phyloP scores from a whole-genome alignment of 768 basidiomycete genomes.

The Trametes coccinea region DNA sequence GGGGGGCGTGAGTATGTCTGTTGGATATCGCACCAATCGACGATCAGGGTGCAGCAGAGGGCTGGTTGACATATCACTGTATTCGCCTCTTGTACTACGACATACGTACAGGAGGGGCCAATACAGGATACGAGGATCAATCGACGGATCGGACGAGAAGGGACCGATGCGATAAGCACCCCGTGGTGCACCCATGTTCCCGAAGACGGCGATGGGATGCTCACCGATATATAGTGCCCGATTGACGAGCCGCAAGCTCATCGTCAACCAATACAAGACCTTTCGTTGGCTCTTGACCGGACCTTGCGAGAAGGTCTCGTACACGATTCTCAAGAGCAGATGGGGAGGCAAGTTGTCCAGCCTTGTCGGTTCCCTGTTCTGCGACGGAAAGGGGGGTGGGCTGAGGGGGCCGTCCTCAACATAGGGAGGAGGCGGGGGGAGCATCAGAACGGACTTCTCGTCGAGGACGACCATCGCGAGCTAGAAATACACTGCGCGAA shows the following conservation, averaged over 20 bases:
- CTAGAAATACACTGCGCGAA: slow-evolving; percentile 10
- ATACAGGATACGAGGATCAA: not conserved
- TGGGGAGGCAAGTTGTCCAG: slow-evolving; percentile 54
- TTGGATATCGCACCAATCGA: too few relatives aligned
- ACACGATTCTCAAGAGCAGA: slow-evolving; percentile 68
- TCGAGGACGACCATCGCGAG: slow-evolving; percentile 46
- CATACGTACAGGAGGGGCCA: slow-evolving; percentile 5
- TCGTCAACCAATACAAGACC: slow-evolving; percentile 71
- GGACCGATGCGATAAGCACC: not conserved
- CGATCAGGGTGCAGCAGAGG: not conserved
- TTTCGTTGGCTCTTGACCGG: slow-evolving; percentile 57
- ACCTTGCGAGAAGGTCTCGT: slow-evolving; percentile 58
- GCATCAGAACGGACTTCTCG: slow-evolving; percentile 39
- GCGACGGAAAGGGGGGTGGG: slow-evolving; percentile 40
- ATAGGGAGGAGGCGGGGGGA: slow-evolving; percentile 42
- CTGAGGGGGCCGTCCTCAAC: slow-evolving; percentile 24
- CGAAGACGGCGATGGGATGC: slow-evolving; percentile 17
- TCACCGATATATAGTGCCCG: slow-evolving; percentile 67
- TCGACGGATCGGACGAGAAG: too few relatives aligned
- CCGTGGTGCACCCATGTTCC: not conserved
- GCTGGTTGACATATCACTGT: not conserved
- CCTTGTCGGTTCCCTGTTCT: slow-evolving; percentile 13
- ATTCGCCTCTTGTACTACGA: slow-evolving; percentile 7
- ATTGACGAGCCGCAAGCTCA: slow-evolving; percentile 63
- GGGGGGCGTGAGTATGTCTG: not conserved